phyloP scores from a whole-genome alignment of 345 rosid genomes.

The Citrus trifoliata region DNA sequence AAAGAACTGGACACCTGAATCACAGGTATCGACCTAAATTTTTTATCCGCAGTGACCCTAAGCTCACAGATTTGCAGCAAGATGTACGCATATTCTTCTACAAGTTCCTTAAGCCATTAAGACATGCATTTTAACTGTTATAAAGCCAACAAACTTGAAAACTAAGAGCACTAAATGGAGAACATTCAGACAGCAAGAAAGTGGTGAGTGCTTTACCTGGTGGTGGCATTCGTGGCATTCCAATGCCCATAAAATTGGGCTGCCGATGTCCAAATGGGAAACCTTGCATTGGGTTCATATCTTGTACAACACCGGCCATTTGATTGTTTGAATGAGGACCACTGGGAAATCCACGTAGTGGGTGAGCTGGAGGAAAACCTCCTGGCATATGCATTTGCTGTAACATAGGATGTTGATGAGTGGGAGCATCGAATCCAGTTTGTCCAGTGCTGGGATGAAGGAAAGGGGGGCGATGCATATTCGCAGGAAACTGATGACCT shows the following conservation, averaged over 20 bases:
- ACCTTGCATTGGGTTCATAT: constrained; percentile 57
- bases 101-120: neutral
- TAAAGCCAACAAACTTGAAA: too few species aligned
- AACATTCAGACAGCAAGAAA: neutral
- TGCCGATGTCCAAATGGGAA: constrained; percentile 56
- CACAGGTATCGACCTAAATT: neutral
- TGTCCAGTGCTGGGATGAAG: constrained; percentile 47
- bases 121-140: neutral
- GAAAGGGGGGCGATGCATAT: constrained; percentile 62
- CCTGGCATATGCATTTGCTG: constrained; percentile 71
- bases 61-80: neutral
- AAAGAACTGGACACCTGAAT: neutral
- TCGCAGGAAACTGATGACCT: constrained; percentile 53
- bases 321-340: constrained; percentile 62
- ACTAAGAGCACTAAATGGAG: neutral
- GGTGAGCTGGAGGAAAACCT: constrained; percentile 55
- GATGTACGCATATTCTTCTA: too few species aligned
- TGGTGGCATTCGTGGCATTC: constrained; percentile 52
- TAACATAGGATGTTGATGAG: constrained; percentile 44
- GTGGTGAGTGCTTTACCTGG: constrained; percentile 24
- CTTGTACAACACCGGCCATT: constrained; percentile 49
- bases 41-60: neutral
- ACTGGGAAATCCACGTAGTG: constrained; percentile 52
- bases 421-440: constrained; percentile 59
- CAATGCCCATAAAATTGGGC: constrained; percentile 47